Conservation (phyloP, 495 filamentous ascomycete genomes). For the Lindgomyces ingoldianus region DNA sequence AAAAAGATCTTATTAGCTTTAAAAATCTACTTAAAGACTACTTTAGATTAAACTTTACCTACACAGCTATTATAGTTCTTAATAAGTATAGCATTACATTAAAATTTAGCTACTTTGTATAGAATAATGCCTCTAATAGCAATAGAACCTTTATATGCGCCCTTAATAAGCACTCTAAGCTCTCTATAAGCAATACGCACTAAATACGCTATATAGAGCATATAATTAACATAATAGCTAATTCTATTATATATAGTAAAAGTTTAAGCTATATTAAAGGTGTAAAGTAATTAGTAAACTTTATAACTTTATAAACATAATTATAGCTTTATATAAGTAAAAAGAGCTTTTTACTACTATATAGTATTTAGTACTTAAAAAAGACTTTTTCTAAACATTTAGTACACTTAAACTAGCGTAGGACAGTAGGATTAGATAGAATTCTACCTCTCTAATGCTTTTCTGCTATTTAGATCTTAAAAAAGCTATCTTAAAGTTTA, state of each 20-base stretch:
- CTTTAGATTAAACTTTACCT: background rate
- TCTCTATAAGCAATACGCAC: background rate
- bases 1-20: slow-evolving; percentile 3
- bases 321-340: background rate
- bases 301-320: background rate
- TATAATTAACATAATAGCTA: background rate
- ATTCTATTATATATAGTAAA: slow-evolving; percentile 1
- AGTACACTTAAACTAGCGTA: background rate
- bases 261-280: background rate
- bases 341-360: background rate
- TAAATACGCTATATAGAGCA: background rate
- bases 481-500: background rate
- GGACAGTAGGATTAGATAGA: background rate
- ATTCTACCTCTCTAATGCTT: background rate
- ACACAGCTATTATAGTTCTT: background rate
- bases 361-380: background rate
- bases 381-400: background rate
- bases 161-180: background rate
- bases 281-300: background rate
- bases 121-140: background rate
- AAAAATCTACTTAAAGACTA: background rate
- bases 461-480: background rate
- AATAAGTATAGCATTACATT: background rate
- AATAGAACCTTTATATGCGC: background rate
- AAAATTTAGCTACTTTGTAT: slow-evolving; percentile 1